Evolutionary conservation across 768 basidiomycete genomes (phyloP), one percentile per base, ranked within the genome.

Genomic region (Postia placenta): DNA sequence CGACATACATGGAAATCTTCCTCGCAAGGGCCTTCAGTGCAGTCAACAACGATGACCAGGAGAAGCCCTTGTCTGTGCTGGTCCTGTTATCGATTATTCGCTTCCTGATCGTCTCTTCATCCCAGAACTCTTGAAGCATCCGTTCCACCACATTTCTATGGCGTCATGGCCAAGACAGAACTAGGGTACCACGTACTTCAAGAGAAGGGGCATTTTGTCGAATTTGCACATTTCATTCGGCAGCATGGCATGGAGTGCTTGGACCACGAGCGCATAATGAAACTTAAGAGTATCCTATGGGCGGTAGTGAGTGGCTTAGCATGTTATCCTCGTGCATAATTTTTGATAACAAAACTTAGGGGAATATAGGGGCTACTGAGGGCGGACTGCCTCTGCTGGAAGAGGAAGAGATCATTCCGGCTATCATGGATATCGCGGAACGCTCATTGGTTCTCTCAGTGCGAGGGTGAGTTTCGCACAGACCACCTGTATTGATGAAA

Each of bases 111-210:
- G 14, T 14, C 43, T 14, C 25, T 48, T 54, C 24, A 24, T 39
- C 47, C 6, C 58, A 86, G 84, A n/a, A 75, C 78, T 17, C 90
- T 88, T 50, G 92, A 93, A 45, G 87, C 87, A 11, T 84, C 85
- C 11, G 89, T 92, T 11, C 96, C 95, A 2, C 83, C 88, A 1
- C 94, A 99, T 65, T 98, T 99, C 67, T 95, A 97, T 59, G 95
- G 95, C 19, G 95, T 97, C 66, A 89, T 98, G 79, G 86, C 93
- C 40, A 97, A 96, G 66, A 98, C 96, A 2, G 87, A 89, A 48
- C 83, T 94, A 42, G 96, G 96, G 0, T 95, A 93, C 65, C 87
- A 89, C 60, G 83, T 93, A 9, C 69, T 99, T 35, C 81, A 84
- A 50, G 92, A 94, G 50, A 92, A 87, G 56, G 90, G 90, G 0